Percentiles rank a stretch among this genome's conserved stretches.
These are phyloP conservation scores for Suillus clintonianus DNA, from an alignment of 768 basidiomycete genomes.

Conservation along the genomic window DNA sequence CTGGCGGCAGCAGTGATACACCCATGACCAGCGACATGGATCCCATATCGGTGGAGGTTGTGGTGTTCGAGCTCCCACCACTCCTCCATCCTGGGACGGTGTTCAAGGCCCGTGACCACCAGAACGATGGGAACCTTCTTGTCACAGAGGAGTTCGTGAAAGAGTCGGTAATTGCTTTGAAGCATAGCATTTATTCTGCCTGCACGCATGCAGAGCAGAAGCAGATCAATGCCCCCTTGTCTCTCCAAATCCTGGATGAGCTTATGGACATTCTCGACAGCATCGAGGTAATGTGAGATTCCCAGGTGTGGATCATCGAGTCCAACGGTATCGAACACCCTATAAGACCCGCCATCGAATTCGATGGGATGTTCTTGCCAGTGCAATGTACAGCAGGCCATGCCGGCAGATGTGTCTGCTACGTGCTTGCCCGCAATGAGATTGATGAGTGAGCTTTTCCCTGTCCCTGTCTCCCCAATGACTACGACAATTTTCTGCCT, in stretches of 20 bases:
- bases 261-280: slow-evolving; percentile 30
- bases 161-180: slow-evolving; percentile 41
- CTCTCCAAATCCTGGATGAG: slow-evolving; percentile 34
- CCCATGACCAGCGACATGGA: slow-evolving; percentile 35
- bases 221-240: slow-evolving; percentile 39
- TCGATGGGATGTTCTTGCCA: slow-evolving; percentile 26
- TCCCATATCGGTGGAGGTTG: slow-evolving; percentile 34
- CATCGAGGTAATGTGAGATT: slow-evolving; percentile 22
- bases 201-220: slow-evolving; percentile 41
- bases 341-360: slow-evolving; percentile 20
- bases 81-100: slow-evolving; percentile 33
- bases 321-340: slow-evolving; percentile 37
- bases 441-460: slow-evolving; percentile 33
- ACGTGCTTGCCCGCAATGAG: slow-evolving; percentile 26
- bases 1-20: slow-evolving; percentile 42
- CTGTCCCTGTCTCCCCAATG: slow-evolving; percentile 43
- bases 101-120: slow-evolving; percentile 40
- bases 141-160: slow-evolving; percentile 41
- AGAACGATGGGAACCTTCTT: slow-evolving; percentile 38
- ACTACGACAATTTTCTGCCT: slow-evolving; percentile 43
- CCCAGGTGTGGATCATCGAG: slow-evolving; percentile 33
- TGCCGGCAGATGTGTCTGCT: slow-evolving; percentile 27
- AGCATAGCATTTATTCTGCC: slow-evolving; percentile 37
- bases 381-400: slow-evolving; percentile 36
- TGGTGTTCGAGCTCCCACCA: slow-evolving; percentile 48